Evolutionary conservation across 352 stramenopile species (phyloP), one percentile per base, ranked within the genome.

Genomic region (Globisporangium sylvaticum): DNA sequence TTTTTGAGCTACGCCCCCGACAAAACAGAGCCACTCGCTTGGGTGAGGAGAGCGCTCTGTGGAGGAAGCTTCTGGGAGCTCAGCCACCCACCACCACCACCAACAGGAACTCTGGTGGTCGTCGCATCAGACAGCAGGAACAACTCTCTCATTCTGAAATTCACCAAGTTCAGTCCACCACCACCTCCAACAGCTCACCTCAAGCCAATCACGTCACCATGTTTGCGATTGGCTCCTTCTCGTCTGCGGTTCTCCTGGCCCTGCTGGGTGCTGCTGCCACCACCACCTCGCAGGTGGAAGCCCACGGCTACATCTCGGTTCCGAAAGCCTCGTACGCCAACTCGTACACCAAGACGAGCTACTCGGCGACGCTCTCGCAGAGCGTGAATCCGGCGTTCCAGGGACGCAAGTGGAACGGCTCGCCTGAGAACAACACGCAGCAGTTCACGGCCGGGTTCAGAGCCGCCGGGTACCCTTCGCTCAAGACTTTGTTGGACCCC

Each of bases 381-480:
- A 68, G 24, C 42, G 62, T 70, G 18, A 72, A 73, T 39, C 31
- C 70, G 1, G 65, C 71, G 6, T 80, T 78, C 57, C 53, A 68
- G 8, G 74, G 69, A 22, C 59, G 59, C 44, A 81, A 81, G 66
- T 81, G 69, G 66, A 58, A 81, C 62, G 71, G 71, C 55, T 77
- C 69, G 20, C 71, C 74, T 3, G 60, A 78, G 24, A 66, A 71
- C 4, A 81, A 81, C 64, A 58, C 59, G 7, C 22, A 66, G 34
- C 59, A 63, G 39, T 77, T 81, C 58, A 66, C 66, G 8, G 63
- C 69, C n/a, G 54, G 62, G 34, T 81, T 81, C 37, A 34, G 7
- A 3, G 27, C 48, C 15, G 50, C 60, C 39, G 62, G 67, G 6
- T 68, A 70, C 42, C 29, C 62, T 37, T 70, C 71, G 44, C 66